Evolutionary conservation across 2,329 filamentous ascomycete genomes (phyloP), one percentile per base, ranked within the genome.

Genomic region (Teratosphaeria destructans): DNA sequence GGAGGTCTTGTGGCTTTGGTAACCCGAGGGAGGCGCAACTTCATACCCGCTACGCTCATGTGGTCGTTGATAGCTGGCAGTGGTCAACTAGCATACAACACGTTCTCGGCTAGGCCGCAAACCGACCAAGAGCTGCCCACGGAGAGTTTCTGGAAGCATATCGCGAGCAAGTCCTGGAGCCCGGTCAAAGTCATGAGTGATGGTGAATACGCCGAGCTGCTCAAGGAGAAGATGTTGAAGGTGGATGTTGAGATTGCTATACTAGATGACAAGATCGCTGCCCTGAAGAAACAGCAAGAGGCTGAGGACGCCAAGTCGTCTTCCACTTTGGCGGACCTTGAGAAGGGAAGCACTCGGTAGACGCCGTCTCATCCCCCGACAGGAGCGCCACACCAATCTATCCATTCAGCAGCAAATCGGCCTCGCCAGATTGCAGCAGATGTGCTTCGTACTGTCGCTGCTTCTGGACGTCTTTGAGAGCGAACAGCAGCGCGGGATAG

Each of bases 241-340:
- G 75, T 93, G 3, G 86, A 94, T 64, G 87, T 83, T 0, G 87
- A 93, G 62, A 90, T 94, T 72, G 85, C 88, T 0, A 72, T 94
- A 5, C 78, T 93, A 39, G 88, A 94, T 67, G 89, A 93, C 58
- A 85, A 84, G 68, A 89, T 94, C 65, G 81, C 79, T 55, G 77
- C 74, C 47, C 68, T 85, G 32, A 76, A 64, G 52, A 60, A 62
- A 54, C 56, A 70, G 54, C 64, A 67, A 57, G 55, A 58, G 26
- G 11, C 60, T 19, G 62, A 60, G 53, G 39, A n/a, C 43, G 43
- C n/a, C 37, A 12, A 39, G 37, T 39, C 37, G 16, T 49, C 43
- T 23, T 19, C 43, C 7, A 23, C 43, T 49, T 19, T 23, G 2
- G n/a, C 16, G 8, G n/a, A 49, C 43, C 43, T 23, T 16, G 43